Conservation (phyloP, 805 yeast genomes). For the Yarrowia porcina region DNA sequence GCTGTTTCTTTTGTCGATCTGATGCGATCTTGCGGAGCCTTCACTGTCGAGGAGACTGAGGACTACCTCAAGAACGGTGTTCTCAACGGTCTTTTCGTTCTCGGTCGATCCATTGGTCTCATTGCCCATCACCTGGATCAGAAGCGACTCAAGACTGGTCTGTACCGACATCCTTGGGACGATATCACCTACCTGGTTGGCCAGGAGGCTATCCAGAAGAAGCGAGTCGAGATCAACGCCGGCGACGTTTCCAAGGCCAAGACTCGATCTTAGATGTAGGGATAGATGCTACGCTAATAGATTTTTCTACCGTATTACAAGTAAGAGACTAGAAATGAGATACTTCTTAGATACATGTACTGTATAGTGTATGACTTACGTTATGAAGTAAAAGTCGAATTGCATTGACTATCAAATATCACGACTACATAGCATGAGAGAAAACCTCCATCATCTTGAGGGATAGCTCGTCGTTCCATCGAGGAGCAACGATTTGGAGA, state of each 20-base stretch:
- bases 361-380: too few relatives aligned
- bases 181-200: slow-evolving; percentile 46
- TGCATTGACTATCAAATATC: too few relatives aligned
- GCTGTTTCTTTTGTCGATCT: slow-evolving; percentile 47
- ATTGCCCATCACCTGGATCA: slow-evolving; percentile 49
- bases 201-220: slow-evolving; percentile 39
- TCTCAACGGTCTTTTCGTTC: slow-evolving; percentile 46
- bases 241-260: slow-evolving; percentile 36
- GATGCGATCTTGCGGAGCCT: slow-evolving; percentile 45
- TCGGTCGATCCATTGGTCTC: slow-evolving; percentile 47
- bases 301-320: neutral
- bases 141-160: slow-evolving; percentile 47
- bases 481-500: slow-evolving; percentile 52
- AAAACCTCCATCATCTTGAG: slow-evolving; percentile 15
- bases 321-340: neutral
- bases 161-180: slow-evolving; percentile 50
- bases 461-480: slow-evolving; percentile 52
- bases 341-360: too few relatives aligned
- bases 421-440: neutral
- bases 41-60: slow-evolving; percentile 45
- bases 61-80: slow-evolving; percentile 47
- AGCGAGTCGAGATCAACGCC: slow-evolving; percentile 42
- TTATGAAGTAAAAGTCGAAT: too few relatives aligned
- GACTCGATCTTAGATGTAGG: slow-evolving; percentile 18
- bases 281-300: neutral